These are phyloP conservation scores for Coniophora puteana DNA, from an alignment of 1,284 basidiomycete species.

Conservation along the genomic window DNA sequence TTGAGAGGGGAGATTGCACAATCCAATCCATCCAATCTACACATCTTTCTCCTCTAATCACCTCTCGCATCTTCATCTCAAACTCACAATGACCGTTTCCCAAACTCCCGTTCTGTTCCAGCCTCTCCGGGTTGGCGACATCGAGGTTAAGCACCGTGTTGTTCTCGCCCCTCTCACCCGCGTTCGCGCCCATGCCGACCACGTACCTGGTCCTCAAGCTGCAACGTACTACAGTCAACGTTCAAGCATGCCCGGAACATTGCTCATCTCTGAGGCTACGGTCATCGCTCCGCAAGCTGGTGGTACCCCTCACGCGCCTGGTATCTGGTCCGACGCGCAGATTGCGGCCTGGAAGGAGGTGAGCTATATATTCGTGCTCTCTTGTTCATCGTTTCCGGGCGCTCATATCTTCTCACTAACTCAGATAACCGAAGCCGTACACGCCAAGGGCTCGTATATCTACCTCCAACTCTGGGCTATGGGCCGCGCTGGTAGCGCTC, in stretches of 20 bases:
- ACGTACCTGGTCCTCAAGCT: slow-evolving; percentile 8
- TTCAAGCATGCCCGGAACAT: slow-evolving; percentile 22
- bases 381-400: too few species aligned
- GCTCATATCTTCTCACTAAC: too few species aligned
- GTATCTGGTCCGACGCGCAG: slow-evolving; percentile 28
- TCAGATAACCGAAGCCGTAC: slow-evolving; percentile 34
- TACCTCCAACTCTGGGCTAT: slow-evolving; percentile 41
- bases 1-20: too few species aligned
- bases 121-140: not conserved
- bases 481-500: slow-evolving; percentile 29
- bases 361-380: too few species aligned
- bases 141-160: slow-evolving; percentile 19
- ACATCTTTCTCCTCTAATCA: too few species aligned
- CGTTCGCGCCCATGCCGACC: slow-evolving; percentile 20
- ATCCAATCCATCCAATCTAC: too few species aligned
- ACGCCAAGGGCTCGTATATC: slow-evolving; percentile 35
- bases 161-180: slow-evolving; percentile 32
- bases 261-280: slow-evolving; percentile 32
- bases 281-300: slow-evolving; percentile 20
- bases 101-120: not conserved
- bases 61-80: too few species aligned
- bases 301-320: slow-evolving; percentile 28
- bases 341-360: slow-evolving; percentile 28
- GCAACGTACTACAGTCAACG: slow-evolving; percentile 29
- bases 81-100: too few species aligned